Evolutionary conservation across 768 basidiomycete species (phyloP).

Genomic region (Tephrocybe sp.): DNA sequence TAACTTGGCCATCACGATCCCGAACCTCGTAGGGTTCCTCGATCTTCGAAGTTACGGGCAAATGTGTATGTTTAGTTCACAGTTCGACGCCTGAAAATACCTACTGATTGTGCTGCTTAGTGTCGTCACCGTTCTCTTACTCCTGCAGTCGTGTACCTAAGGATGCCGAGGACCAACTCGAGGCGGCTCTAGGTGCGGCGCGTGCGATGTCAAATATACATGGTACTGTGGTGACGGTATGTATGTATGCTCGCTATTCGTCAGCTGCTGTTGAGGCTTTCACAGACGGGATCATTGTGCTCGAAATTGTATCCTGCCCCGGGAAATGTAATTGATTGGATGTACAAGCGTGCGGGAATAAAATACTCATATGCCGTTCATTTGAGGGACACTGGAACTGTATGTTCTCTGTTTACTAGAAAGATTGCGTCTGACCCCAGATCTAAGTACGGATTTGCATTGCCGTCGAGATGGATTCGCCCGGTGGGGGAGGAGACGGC

Average conservation of each 20-base stretch:
- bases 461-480: conserved; percentile 71
- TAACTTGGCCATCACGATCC: conserved; percentile 57
- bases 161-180: conserved; percentile 70
- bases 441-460: conserved; percentile 72
- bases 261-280: neutral
- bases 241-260: neutral
- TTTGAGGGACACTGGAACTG: conserved; percentile 70
- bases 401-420: conserved; percentile 30
- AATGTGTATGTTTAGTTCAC: conserved; percentile 55
- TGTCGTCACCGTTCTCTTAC: conserved; percentile 79
- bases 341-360: conserved; percentile 55
- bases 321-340: conserved; percentile 68
- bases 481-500: conserved; percentile 80
- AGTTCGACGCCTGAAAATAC: neutral
- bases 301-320: conserved; percentile 49
- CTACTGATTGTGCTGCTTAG: conserved; percentile 31
- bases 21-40: conserved; percentile 61
- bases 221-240: conserved; percentile 52
- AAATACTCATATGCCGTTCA: conserved; percentile 67
- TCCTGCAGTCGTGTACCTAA: conserved; percentile 59
- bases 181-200: conserved; percentile 62
- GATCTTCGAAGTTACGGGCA: conserved; percentile 85
- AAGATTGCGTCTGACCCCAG: neutral
- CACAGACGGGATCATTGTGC: conserved; percentile 48
- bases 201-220: conserved; percentile 48